These are phyloP conservation scores for Akanthomyces lecanii DNA, from an alignment of 2,329 filamentous ascomycete genomes.

Conservation along the genomic window DNA sequence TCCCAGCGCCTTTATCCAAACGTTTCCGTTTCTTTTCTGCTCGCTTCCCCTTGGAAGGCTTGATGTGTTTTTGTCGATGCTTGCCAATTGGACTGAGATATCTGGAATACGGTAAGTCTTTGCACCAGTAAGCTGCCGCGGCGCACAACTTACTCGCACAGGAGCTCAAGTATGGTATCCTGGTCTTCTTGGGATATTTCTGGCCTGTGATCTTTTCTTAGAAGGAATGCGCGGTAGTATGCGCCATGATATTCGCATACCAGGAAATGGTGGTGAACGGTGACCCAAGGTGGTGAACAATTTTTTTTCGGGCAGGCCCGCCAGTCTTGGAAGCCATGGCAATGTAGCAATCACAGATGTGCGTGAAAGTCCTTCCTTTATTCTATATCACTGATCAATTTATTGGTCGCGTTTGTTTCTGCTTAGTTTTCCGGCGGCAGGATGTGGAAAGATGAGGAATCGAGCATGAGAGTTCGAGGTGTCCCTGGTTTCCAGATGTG, in stretches of 20 bases:
- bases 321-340: slow-evolving; percentile 26
- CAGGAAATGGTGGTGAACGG: slow-evolving; percentile 59
- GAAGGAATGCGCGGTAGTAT: not conserved
- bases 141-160: slow-evolving; percentile 54
- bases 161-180: slow-evolving; percentile 60
- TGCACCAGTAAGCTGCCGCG: not conserved
- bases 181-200: slow-evolving; percentile 54
- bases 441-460: too few relatives aligned
- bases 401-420: too few relatives aligned
- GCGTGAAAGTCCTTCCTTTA: too few relatives aligned
- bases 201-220: slow-evolving; percentile 47
- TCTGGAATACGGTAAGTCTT: slow-evolving; percentile 35
- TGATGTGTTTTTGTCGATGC: slow-evolving; percentile 51
- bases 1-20: slow-evolving; percentile 26
- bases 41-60: slow-evolving; percentile 59
- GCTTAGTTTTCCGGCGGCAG: too few relatives aligned
- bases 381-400: too few relatives aligned
- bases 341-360: not conserved
- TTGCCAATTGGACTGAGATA: slow-evolving; percentile 60
- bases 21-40: slow-evolving; percentile 48
- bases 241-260: slow-evolving; percentile 36
- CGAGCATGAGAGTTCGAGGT: too few relatives aligned
- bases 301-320: slow-evolving; percentile 44
- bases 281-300: slow-evolving; percentile 61
- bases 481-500: too few relatives aligned